Percentiles rank a stretch among this genome's conserved stretches.
These are phyloP conservation scores for Aspergillus mulundensis DNA, from an alignment of 495 filamentous ascomycete species.

Conservation along the genomic window DNA sequence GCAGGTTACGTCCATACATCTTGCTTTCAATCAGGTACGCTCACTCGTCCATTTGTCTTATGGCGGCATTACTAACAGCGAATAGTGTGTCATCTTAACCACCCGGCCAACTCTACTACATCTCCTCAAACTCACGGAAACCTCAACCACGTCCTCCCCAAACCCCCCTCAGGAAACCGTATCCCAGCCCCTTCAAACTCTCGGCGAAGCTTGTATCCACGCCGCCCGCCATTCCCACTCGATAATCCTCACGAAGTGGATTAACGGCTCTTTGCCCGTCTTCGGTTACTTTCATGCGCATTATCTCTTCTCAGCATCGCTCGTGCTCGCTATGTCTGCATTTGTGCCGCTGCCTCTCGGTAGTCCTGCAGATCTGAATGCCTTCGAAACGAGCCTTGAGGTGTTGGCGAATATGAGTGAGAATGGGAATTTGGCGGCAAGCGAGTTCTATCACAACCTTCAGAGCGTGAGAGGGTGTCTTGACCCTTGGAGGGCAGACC, in stretches of 20 bases:
- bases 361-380: conserved; percentile 30
- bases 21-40: conserved; percentile 36
- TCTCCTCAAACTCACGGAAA: conserved; percentile 34
- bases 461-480: conserved; percentile 35
- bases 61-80: not conserved
- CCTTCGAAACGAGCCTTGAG: conserved; percentile 39
- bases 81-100: conserved; percentile 34
- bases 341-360: conserved; percentile 40
- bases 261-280: conserved; percentile 40
- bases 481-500: conserved; percentile 20
- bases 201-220: conserved; percentile 44
- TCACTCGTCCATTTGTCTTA: not conserved
- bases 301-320: conserved; percentile 42
- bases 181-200: conserved; percentile 33
- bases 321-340: conserved; percentile 42
- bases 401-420: conserved; percentile 38
- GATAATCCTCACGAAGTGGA: conserved; percentile 42
- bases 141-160: not conserved
- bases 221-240: conserved; percentile 41
- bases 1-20: conserved; percentile 36
- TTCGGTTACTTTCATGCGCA: conserved; percentile 47
- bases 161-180: not conserved
- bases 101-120: conserved; percentile 41
- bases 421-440: conserved; percentile 40
- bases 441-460: conserved; percentile 38